Base-by-base conservation (phyloP, 768 basidiomycete genomes). In the Fistulinella prunicolor region DNA sequence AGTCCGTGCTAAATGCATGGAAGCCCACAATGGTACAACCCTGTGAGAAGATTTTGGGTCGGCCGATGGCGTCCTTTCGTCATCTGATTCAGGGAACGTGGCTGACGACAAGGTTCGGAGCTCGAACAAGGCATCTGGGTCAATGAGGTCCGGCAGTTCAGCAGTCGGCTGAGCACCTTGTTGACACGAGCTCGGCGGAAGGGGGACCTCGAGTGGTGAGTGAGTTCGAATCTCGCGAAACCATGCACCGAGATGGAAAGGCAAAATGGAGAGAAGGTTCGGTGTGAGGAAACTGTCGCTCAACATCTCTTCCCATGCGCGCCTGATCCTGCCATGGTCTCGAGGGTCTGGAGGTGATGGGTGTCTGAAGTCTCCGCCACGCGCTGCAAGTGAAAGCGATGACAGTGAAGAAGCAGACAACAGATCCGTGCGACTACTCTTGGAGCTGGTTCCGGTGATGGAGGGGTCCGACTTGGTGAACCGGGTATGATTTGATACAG, bases 221-320 rank as follows among this genome's bases (percentile, higher is more conserved):
- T 77, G 73, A 3, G 73, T 67, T 54, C 74, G 73, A 38, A 84
- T 73, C 39, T 80, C 76, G 9, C 61, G 59, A 54, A 87, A 88
- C 44, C 73, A 76, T 16, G 74, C 67, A 1, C 77, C 77, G 30
- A 89, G 70, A 56, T 87, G 83, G 53, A 87, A 83, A 0, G 83
- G 84, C 42, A 88, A 72, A 42, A 86, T 73, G 16, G 80, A 75
- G 50, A 81, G 68, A 7, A 82, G 60, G 17, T 76, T 76, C 8
- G 76, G 62, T 0, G 79, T 68, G 28, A 88, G 67, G 58, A 85
- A 85, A 16, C 79, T 72, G 20, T 65, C 70, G 37, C 74, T 62
- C 23, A 88, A 73, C 84, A 88, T 85, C 34, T 75, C 73, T 44
- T 82, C 79, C 84, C 86, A 88, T 5, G 84, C 79, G 4, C 70